phyloP scores from a whole-genome alignment of 306 rosid genomes.

The Lithocarpus polystachyus region DNA sequence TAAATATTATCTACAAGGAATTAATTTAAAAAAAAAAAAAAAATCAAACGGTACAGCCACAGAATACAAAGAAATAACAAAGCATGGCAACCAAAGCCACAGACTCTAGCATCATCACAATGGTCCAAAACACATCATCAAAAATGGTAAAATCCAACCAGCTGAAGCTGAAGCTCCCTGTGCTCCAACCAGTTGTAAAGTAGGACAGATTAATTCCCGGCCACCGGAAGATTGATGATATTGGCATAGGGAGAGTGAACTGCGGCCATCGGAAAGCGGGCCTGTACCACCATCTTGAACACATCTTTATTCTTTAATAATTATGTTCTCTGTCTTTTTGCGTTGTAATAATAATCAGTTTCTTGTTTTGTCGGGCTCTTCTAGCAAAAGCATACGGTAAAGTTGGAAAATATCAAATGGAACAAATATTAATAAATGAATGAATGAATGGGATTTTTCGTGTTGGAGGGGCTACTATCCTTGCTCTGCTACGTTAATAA shows the following conservation, averaged over 20 bases:
- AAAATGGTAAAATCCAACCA: slow-evolving; percentile 37
- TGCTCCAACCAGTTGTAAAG: slow-evolving; percentile 37
- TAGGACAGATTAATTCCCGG: slow-evolving; percentile 31
- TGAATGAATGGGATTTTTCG: no score
- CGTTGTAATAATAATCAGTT: neutral
- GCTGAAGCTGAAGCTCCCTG: slow-evolving; percentile 20
- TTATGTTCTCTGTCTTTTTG: neutral
- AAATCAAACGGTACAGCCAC: slow-evolving; percentile 55
- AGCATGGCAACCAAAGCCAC: slow-evolving; percentile 46
- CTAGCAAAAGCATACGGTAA: neutral
- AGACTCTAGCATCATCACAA: slow-evolving; percentile 41
- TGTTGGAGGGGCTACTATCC: no score
- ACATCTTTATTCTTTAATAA: neutral
- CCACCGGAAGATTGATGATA: slow-evolving; percentile 31
- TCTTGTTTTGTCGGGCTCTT: neutral
- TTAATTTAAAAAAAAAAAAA: neutral
- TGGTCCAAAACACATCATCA: slow-evolving; percentile 44
- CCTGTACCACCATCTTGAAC: slow-evolving; percentile 33
- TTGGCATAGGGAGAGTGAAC: slow-evolving; percentile 24
- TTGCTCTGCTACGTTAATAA: no score
- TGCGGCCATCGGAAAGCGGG: slow-evolving; percentile 41
- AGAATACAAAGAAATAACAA: slow-evolving; percentile 53
- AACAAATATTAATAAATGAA: neutral
- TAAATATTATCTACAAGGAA: neutral
- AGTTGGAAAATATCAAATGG: neutral